These are phyloP conservation scores for Senna tora DNA, from an alignment of 306 rosid species.

Conservation along the genomic window DNA sequence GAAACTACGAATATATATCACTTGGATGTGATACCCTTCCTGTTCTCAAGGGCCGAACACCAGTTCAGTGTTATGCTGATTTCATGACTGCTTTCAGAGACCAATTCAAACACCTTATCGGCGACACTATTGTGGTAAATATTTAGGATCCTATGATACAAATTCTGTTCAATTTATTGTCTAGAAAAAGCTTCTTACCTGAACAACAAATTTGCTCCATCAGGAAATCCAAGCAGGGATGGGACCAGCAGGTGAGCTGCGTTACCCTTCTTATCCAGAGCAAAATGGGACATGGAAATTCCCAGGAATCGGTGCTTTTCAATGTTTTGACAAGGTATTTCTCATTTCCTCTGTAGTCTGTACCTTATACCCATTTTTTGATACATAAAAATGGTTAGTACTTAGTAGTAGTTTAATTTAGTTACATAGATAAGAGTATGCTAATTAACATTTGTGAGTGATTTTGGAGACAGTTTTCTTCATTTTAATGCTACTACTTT, in stretches of 20 bases:
- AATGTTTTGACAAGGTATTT: slow-evolving; percentile 90
- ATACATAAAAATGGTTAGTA: not conserved
- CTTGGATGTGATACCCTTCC: slow-evolving; percentile 89
- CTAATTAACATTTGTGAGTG: not conserved
- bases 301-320: slow-evolving; percentile 98
- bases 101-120: slow-evolving; percentile 78
- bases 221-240: slow-evolving; percentile 99
- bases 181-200: not conserved
- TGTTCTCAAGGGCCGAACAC: slow-evolving; percentile 89
- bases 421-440: not conserved
- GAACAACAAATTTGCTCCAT: slow-evolving; percentile 3
- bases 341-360: not conserved
- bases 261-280: slow-evolving; percentile 97
- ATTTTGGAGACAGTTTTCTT: not conserved
- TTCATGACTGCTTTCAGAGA: slow-evolving; percentile 92
- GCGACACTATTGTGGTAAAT: slow-evolving; percentile 89
- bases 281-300: slow-evolving; percentile 86
- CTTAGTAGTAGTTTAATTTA: no score
- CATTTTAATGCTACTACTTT: not conserved
- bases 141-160: not conserved
- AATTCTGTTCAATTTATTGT: not conserved
- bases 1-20: slow-evolving; percentile 82
- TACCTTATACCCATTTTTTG: not conserved
- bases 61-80: slow-evolving; percentile 89
- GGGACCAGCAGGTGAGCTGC: slow-evolving; percentile 99